Evolutionary conservation across 768 basidiomycete species (phyloP), one percentile per base, ranked within the genome.

Genomic region (Heimioporus sp.): DNA sequence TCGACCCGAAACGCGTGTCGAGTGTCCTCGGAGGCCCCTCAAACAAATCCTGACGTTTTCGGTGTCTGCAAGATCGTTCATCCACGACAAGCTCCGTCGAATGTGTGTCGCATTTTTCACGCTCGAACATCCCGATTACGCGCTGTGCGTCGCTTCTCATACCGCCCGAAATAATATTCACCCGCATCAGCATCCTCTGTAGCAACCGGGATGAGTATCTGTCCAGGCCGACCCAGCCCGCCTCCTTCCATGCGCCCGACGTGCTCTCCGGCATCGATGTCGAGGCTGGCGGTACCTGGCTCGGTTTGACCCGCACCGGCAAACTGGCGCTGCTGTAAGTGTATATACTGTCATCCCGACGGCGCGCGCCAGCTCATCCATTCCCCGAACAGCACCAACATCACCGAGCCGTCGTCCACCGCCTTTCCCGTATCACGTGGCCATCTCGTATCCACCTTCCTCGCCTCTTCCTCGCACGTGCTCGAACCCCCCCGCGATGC

Each of bases 181-280:
- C 11, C 16, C 35, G 2, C 0, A 62, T 24, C 28, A 92, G 89
- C 24, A 83, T 92, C 46, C 67, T 92, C 39, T 83, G 82, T 60
- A 83, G 77, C 44, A 92, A 92, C 67, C 81, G 90, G 48, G 90
- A 92, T 67, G 90, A 92, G 63, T 79, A 68, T 64, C 74, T 92
- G 45, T 62, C 74, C 47, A 77, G 90, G 50, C 87, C 87, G 10
- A 87, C 90, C 2, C 66, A 72, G 53, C 70, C 77, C 42, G 88
- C 87, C 12, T 73, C 76, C 57, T 90, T 85, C 65, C 90, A 90
- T 65, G 74, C 53, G 16, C 74, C 68, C 20, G 63, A 62, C 44
- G 67, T 92, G 53, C 75, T 93, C 49, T 92, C 89, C 2, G 91
- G 91, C 43, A 79, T 84, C 58, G 91, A 93, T 69, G 63, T 75